Conservation (phyloP, 192 early-diverging fungal species). For the Backusella tarrabulga region DNA sequence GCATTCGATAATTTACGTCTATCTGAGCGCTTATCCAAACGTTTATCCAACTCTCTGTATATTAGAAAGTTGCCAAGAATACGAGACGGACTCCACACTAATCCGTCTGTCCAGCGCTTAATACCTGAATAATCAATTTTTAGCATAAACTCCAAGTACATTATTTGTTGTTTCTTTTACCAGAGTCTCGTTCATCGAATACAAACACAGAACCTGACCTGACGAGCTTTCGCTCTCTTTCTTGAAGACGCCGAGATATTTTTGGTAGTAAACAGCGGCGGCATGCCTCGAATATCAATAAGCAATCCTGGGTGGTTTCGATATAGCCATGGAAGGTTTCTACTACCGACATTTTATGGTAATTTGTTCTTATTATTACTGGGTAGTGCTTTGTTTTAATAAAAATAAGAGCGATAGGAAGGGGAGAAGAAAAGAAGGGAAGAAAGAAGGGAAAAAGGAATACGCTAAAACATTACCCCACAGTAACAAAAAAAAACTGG, state of each 20-base stretch:
- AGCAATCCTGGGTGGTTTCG: constrained; percentile 25
- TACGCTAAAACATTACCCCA: background rate
- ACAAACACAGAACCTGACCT: constrained; percentile 24
- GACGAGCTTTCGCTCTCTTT: constrained; percentile 23
- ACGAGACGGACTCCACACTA: constrained; percentile 80
- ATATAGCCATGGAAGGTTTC: constrained; percentile 30
- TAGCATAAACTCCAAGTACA: background rate
- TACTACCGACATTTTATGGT: constrained; percentile 9
- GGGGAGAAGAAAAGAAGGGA: background rate
- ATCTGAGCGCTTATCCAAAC: background rate
- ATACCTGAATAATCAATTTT: constrained; percentile 41
- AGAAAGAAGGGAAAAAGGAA: background rate
- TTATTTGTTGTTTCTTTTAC: background rate
- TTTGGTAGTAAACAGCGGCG: constrained; percentile 21
- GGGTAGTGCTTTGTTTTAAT: background rate
- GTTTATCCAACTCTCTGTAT: constrained; percentile 67
- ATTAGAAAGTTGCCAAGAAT: constrained; percentile 79
- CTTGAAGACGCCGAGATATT: constrained; percentile 23
- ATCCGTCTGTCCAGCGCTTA: constrained; percentile 86
- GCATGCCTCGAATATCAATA: constrained; percentile 31
- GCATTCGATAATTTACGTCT: background rate
- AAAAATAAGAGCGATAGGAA: background rate
- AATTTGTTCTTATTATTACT: background rate
- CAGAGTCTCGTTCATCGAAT: constrained; percentile 29
- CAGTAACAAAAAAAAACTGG: background rate